Base-by-base conservation (phyloP, 306 rosid species). In the Inga oerstediana region DNA sequence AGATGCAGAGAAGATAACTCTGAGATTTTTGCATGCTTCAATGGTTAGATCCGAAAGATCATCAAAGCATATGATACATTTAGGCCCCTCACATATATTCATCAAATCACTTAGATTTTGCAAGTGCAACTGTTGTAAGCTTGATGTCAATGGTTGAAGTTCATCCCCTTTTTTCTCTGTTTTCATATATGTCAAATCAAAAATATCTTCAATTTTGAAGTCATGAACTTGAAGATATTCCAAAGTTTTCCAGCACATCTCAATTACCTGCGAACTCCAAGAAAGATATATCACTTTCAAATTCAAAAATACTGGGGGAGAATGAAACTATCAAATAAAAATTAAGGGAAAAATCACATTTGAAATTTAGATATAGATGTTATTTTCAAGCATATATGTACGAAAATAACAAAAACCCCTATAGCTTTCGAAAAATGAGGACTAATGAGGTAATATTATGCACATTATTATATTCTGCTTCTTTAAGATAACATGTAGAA, bases 51-150 rank as follows among this genome's bases (percentile, higher is more conserved):
- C 0, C 59, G 0, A 8, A 52, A 52, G 59, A 52, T 8, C 4
- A 6, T 16, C 8, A 10, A 52, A 52, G 59, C 7, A 0, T 2
- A 56, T 6, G 11, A 56, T 56, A 20, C 7, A 3, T 56, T 56
- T 56, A 8, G 62, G 62, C 10, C 62, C 62, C 24, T 0, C 27
- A 56, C 61, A 56, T 56, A 56, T 19, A 56, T 20, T 20, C 27
- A 2, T 1, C 62, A 56, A 56, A 4, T 20, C 62, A 56, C 11
- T 20, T 20, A 56, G 62, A 19, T 20, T 2, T 7, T 2, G 1
- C 27, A 56, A 54, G 0, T 2, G 0, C 62, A 56, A 56, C 0
- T 0, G 0, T 20, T 7, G 24, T 2, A 56, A 56, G 27, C 27
- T 56, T 56, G 62, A 56, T 56, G 62, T 8, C 62, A 56, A 56